Base-by-base conservation (phyloP, 2,329 filamentous ascomycete genomes). In the Pestalotiopsis sp. region DNA sequence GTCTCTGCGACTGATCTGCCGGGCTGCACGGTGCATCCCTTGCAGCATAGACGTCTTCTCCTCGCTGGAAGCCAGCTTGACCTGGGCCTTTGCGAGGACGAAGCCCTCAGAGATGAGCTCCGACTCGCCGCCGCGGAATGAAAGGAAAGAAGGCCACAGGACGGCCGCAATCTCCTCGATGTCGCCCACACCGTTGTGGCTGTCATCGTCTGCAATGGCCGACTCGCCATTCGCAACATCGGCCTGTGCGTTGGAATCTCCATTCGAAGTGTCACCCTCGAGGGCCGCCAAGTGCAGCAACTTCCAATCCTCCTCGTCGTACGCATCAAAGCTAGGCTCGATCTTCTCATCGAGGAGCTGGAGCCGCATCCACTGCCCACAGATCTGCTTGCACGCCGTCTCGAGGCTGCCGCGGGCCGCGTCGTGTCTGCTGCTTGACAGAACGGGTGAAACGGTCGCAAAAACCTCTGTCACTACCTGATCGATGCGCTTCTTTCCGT, bases 401-500 rank as follows among this genome's bases (percentile, higher is more conserved):
- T 76, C 74, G 14, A 80, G 75, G 1, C 74, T 74, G 14, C 63
- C 68, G 67, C 75, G 76, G 61, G 80, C 79, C 11, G 75, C 71
- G 69, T 77, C 78, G 57, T 77, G 79, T 62, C 77, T 75, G 66
- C 77, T 70, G 1, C 77, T 76, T 11, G 72, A 72, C 4, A 80
- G 71, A 14, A 81, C 71, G 49, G 79, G 77, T 71, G 79, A 77
- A 14, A 81, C 77, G 2, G 77, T 68, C 75, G 75, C 78, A 45
- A 74, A 76, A 1, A 80, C 77, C 68, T 81, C 78, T n/a, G 76
- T 67, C 36, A 80, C 78, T 9, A 78, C 79, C 20, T 72, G 73
- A 71, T 78, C 74, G 58, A 77, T 75, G 12, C 78, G 75, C 17
- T 71, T 70, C 49, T 72, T 72, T 38, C 75, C 76, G 49, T 71